Percentiles rank a stretch among this genome's conserved stretches.
phyloP scores from a whole-genome alignment of 2,329 filamentous ascomycete species.

The Thelonectria olida region DNA sequence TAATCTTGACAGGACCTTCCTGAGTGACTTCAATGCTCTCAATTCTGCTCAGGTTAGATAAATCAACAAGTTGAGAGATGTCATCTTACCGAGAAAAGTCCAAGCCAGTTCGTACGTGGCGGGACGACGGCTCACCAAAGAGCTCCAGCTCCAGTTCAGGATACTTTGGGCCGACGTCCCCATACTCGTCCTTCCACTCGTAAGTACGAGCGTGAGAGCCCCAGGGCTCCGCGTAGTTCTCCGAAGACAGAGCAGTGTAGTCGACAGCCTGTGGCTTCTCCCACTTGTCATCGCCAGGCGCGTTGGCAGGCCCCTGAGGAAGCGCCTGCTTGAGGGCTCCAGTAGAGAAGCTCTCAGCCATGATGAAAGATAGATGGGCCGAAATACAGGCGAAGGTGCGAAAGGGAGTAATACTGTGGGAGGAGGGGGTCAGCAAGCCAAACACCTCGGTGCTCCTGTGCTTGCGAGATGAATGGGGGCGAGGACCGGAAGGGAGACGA shows the following conservation, averaged over 20 bases:
- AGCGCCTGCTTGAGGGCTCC: not conserved
- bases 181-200: constrained; percentile 85
- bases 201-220: constrained; percentile 73
- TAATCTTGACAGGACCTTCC: constrained; percentile 63
- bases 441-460: not conserved
- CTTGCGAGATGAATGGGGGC: not conserved
- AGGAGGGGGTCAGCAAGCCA: not conserved
- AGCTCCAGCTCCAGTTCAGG: constrained; percentile 78
- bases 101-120: constrained; percentile 61
- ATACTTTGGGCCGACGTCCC: constrained; percentile 81
- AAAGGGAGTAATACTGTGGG: not conserved
- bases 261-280: constrained; percentile 55
- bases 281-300: constrained; percentile 56
- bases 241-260: constrained; percentile 49
- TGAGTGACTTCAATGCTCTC: constrained; percentile 63
- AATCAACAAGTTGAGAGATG: not conserved
- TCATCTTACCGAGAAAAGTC: constrained; percentile 69
- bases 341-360: not conserved
- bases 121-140: constrained; percentile 69
- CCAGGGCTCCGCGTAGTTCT: constrained; percentile 46
- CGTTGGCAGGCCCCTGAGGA: constrained; percentile 7
- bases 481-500: no score
- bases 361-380: not conserved
- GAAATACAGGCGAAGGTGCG: not conserved
- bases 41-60: constrained; percentile 56